phyloP scores from a whole-genome alignment of 768 basidiomycete species.

The Kondoa malvinella region DNA sequence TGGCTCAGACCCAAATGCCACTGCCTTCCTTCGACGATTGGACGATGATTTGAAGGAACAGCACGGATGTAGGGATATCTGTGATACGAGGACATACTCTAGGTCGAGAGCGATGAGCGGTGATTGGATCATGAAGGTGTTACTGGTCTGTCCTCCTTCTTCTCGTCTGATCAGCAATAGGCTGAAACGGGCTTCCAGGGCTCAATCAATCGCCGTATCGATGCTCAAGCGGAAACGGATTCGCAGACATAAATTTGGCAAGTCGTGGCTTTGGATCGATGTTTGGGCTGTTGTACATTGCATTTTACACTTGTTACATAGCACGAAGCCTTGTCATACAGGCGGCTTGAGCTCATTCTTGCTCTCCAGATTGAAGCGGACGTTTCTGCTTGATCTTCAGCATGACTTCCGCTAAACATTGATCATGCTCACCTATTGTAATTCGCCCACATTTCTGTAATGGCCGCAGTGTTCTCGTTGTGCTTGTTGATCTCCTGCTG shows the following conservation, averaged over 20 bases:
- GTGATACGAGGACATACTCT: neutral
- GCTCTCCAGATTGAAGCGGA: slow-evolving; percentile 20
- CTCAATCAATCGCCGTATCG: neutral
- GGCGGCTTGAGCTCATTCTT: slow-evolving; percentile 15
- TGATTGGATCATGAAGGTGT: neutral
- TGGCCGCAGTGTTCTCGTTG: slow-evolving; percentile 18
- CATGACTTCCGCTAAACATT: neutral
- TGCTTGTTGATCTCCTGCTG: slow-evolving; percentile 21
- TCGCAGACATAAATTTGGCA: too few relatives aligned
- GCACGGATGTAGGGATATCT: slow-evolving; percentile 19
- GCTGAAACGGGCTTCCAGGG: too few relatives aligned
- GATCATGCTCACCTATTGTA: slow-evolving; percentile 11
- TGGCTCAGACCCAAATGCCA: slow-evolving; percentile 5
- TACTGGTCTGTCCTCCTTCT: neutral
- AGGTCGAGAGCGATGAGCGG: neutral
- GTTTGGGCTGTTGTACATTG: neutral
- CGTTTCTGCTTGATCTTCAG: slow-evolving; percentile 16
- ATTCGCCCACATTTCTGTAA: slow-evolving; percentile 22
- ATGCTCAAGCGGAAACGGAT: neutral
- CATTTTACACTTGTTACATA: neutral
- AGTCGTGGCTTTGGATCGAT: too few relatives aligned
- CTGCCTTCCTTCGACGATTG: slow-evolving; percentile 15
- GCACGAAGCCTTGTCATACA: neutral
- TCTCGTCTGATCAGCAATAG: neutral
- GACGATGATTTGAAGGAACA: slow-evolving; percentile 22